These are phyloP conservation scores for Plasmodium relictum DNA, from an alignment of 169 alveolate genomes.

Conservation along the genomic window DNA sequence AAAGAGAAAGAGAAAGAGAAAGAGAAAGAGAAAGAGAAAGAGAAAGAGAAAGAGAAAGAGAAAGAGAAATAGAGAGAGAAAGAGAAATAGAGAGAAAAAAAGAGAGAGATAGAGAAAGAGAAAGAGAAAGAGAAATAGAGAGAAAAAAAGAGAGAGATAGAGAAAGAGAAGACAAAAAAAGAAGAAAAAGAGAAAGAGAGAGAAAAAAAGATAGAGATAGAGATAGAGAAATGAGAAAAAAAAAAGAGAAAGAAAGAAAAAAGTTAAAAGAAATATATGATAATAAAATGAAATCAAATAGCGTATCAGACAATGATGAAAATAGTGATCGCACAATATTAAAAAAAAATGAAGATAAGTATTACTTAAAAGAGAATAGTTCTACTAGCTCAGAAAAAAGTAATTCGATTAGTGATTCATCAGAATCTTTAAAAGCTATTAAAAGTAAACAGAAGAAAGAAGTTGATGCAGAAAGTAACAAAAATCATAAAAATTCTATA, in stretches of 20 bases:
- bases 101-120: not conserved
- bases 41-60: slow-evolving; percentile 7
- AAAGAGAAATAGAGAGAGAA: not conserved
- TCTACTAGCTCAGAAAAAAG: slow-evolving; percentile 22
- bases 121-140: not conserved
- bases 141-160: not conserved
- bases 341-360: not conserved
- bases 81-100: not conserved
- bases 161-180: not conserved
- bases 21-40: not conserved
- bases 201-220: not conserved
- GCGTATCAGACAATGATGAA: slow-evolving; percentile 16
- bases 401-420: slow-evolving; percentile 6
- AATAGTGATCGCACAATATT: not conserved
- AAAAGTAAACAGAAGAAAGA: slow-evolving; percentile 22
- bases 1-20: not conserved
- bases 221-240: not conserved
- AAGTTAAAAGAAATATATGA: not conserved
- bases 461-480: not conserved
- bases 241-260: not conserved
- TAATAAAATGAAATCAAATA: slow-evolving; percentile 12
- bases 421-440: not conserved
- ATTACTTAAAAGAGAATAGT: not conserved
- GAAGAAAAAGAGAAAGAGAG: not conserved
- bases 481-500: slow-evolving; percentile 2